Conservation (phyloP, 2,329 filamentous ascomycete species). For the Ascochyta fabae region DNA sequence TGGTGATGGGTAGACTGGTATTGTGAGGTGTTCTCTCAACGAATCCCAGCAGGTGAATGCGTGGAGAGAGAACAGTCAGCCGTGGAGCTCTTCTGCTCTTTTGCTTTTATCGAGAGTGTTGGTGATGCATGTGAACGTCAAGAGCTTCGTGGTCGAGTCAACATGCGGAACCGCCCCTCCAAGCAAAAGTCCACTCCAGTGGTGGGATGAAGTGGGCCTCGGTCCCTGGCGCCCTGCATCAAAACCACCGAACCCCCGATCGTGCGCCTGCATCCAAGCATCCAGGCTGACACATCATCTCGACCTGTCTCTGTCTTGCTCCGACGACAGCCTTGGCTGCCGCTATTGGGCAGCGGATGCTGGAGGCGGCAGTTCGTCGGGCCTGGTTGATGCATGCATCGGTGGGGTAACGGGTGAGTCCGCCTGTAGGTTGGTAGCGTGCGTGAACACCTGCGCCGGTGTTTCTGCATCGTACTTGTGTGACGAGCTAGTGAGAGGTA, state of each 20-base stretch:
- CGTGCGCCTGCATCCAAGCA: not conserved
- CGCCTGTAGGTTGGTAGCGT: constrained; percentile 8
- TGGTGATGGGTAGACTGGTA: not conserved
- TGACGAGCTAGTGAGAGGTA: no score
- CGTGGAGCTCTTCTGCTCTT: no score
- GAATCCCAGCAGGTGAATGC: not conserved
- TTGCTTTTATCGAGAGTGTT: not conserved
- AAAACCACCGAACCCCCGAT: constrained; percentile 10
- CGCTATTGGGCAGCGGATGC: not conserved
- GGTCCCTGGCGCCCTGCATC: constrained; percentile 10
- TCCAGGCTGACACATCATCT: not conserved
- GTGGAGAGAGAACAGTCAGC: not conserved
- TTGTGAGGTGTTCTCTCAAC: not conserved
- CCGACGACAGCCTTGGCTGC: not conserved
- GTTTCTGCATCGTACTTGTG: not conserved
- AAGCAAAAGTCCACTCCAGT: constrained; percentile 11
- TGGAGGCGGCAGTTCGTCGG: not conserved
- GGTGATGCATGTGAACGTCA: constrained; percentile 4
- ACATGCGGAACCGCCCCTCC: constrained; percentile 15
- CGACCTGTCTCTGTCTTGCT: not conserved
- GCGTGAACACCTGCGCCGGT: constrained; percentile 1
- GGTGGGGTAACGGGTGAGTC: constrained; percentile 11
- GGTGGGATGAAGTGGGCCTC: constrained; percentile 12
- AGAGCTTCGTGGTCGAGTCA: constrained; percentile 9
- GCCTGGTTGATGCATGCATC: not conserved